Percentiles rank a stretch among this genome's conserved stretches.
Conservation (phyloP, 495 filamentous ascomycete genomes). For the Immersiella caudata region DNA sequence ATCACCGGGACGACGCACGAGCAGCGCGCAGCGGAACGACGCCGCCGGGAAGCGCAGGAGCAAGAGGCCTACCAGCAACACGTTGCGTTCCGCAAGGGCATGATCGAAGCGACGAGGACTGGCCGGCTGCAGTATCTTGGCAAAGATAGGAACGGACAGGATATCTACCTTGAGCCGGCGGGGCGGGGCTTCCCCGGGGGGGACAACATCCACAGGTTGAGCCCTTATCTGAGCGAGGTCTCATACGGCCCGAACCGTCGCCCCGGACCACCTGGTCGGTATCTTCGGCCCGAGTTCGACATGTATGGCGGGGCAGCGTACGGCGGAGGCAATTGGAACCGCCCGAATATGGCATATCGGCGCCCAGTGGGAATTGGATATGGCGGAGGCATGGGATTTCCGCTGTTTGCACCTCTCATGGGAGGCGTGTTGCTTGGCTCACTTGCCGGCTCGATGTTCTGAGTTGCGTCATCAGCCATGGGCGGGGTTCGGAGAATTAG, state of each 20-base stretch:
- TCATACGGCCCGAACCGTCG: constrained; percentile 18
- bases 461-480: not conserved
- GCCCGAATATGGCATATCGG: constrained; percentile 11
- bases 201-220: constrained; percentile 11
- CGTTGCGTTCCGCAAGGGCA: constrained; percentile 24
- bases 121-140: constrained; percentile 27
- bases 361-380: constrained; percentile 13
- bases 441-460: constrained; percentile 7
- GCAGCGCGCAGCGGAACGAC: constrained; percentile 25
- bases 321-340: not conserved
- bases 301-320: constrained; percentile 21
- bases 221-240: constrained; percentile 34
- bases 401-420: constrained; percentile 3
- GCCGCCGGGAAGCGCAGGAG: constrained; percentile 22
- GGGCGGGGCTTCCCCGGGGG: constrained; percentile 32
- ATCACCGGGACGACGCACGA: constrained; percentile 34
- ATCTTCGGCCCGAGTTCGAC: constrained; percentile 30
- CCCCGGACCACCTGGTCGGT: constrained; percentile 23
- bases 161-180: constrained; percentile 33
- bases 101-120: constrained; percentile 28
- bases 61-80: constrained; percentile 33
- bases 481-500: too few species aligned
- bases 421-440: constrained; percentile 11
- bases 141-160: constrained; percentile 23
- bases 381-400: not conserved